These are phyloP conservation scores for Didymella arachidicola DNA, from an alignment of 2,329 filamentous ascomycete species.

Conservation along the genomic window DNA sequence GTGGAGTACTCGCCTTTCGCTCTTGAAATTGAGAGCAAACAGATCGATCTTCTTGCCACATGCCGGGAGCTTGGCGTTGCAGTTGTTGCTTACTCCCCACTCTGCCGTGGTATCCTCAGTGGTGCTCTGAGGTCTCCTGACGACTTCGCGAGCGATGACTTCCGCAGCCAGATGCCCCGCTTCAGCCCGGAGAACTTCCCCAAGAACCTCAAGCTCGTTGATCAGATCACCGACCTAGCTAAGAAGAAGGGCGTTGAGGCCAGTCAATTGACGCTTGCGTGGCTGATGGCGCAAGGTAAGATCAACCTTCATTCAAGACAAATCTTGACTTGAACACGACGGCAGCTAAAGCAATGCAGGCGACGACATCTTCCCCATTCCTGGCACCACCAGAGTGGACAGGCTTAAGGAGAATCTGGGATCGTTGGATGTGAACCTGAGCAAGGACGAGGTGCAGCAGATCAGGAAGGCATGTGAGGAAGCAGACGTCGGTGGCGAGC, in stretches of 20 bases:
- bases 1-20: conserved; percentile 61
- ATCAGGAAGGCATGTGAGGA: conserved; percentile 38
- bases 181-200: conserved; percentile 54
- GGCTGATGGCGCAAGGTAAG: conserved; percentile 47
- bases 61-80: conserved; percentile 56
- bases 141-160: conserved; percentile 54
- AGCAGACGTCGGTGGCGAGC: conserved; percentile 54
- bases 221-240: conserved; percentile 41
- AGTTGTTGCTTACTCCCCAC: conserved; percentile 51
- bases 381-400: conserved; percentile 52
- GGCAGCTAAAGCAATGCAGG: conserved; percentile 22
- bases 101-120: conserved; percentile 47
- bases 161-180: conserved; percentile 46
- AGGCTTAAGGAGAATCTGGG: conserved; percentile 45
- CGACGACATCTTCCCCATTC: conserved; percentile 65
- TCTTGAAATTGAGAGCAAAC: conserved; percentile 56
- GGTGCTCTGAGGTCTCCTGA: conserved; percentile 49
- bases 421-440: conserved; percentile 38
- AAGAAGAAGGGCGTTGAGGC: conserved; percentile 62
- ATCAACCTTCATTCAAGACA: background rate
- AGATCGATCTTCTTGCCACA: conserved; percentile 48
- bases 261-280: conserved; percentile 63
- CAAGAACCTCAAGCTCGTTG: conserved; percentile 48
- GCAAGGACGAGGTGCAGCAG: conserved; percentile 38
- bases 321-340: background rate